These are phyloP conservation scores for Paramecium caudatum DNA, from an alignment of 73 alveolate species.

Conservation along the genomic window DNA sequence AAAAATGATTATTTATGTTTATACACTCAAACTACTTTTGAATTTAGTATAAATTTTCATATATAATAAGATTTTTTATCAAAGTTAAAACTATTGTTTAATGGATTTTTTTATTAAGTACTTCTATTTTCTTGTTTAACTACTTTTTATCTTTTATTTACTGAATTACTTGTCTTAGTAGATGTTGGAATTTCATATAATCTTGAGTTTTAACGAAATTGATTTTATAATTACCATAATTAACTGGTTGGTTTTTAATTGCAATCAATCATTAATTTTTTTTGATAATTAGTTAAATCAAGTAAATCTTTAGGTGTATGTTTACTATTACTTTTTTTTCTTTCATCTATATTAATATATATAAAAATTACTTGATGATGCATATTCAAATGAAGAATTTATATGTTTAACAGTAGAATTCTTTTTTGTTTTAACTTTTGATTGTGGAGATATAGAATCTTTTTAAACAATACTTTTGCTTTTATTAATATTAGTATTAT, in stretches of 20 bases:
- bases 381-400: slow-evolving; percentile 42
- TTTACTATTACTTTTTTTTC: slow-evolving; percentile 48
- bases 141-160: slow-evolving; percentile 50
- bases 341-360: neutral
- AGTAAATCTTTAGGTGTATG: neutral
- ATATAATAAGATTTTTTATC: slow-evolving; percentile 60
- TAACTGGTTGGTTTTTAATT: slow-evolving; percentile 15
- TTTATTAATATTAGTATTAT: neutral
- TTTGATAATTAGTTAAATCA: slow-evolving; percentile 53
- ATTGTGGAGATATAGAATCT: slow-evolving; percentile 16
- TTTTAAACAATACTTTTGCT: slow-evolving; percentile 16
- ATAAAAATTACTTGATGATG: neutral
- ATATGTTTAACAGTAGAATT: neutral
- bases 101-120: slow-evolving; percentile 20
- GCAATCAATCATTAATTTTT: slow-evolving; percentile 30
- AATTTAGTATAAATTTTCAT: slow-evolving; percentile 31
- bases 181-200: slow-evolving; percentile 63
- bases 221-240: slow-evolving; percentile 45
- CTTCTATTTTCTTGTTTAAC: slow-evolving; percentile 30
- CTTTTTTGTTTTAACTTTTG: slow-evolving; percentile 4
- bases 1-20: too few species aligned
- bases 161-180: slow-evolving; percentile 46
- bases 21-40: slow-evolving; percentile 23
- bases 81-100: slow-evolving; percentile 68
- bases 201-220: slow-evolving; percentile 6